Evolutionary conservation across 2,329 filamentous ascomycete species (phyloP), one percentile per base, ranked within the genome.

Genomic region (Ophiocordyceps polyrhachis-furcata): DNA sequence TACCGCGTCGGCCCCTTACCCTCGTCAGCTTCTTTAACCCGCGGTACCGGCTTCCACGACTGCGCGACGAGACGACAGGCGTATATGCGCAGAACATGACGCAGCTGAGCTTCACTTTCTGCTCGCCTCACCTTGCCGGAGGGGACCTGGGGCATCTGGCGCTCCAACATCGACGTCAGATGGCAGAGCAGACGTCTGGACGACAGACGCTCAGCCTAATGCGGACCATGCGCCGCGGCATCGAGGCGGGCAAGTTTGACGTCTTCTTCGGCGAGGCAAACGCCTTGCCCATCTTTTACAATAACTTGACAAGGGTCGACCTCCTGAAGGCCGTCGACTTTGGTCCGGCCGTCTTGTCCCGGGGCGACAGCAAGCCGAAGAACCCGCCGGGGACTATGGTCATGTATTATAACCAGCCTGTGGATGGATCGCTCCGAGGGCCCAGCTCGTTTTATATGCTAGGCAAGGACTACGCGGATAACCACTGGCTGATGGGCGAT

Each of bases 11-110:
- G 9, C 50, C 53, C 3, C 48, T 59, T 14, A 54, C 53, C 5
- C 46, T 57, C 5, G 35, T 53, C 25, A 48, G 47, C 37, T 49
- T 52, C 11, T 40, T 58, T 43, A 55, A 62, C 43, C 46, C 50
- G 1, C 55, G 54, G 14, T 51, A 50, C 38, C 51, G 56, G 23
- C 46, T 60, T 15, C 44, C 48, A 20, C 43, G 45, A 7, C 40
- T 55, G 6, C 40, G 45, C 11, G 44, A 51, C 1, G 40, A 43
- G 17, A 11, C 45, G 1, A 15, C 44, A 9, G 56, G 49, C 17
- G 52, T 49, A 11, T 58, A 55, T 42, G 42, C 58, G 4, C 56
- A 58, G 44, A 61, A 60, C 42, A 49, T 58, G 42, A 29, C 31
- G 13, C 31, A 29, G 17, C 3, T 20, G 17, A 21, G 11, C 42